Base-by-base conservation (phyloP, 2,329 filamentous ascomycete species). In the Ophiostoma ips region DNA sequence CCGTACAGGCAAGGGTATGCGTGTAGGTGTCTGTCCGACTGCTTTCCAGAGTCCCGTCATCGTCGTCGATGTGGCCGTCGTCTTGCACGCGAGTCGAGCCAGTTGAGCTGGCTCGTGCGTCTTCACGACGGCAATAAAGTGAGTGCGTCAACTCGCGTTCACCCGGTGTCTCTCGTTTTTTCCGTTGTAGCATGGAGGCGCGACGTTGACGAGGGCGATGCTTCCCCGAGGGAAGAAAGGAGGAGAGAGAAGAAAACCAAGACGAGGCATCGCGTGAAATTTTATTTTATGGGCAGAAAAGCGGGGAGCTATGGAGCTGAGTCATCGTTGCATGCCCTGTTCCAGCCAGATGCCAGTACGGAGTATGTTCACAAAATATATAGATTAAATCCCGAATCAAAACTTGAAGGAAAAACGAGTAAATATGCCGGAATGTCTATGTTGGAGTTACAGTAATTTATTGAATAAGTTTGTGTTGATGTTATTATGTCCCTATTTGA, bases 131-230 rank as follows among this genome's bases (percentile, higher is more conserved):
- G 33, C 33, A 34, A 34, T 6, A 28, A 28, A n/a, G n/a, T n/a
- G 30, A 31, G 30, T 31, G 6, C 30, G 34, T 5, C 34, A 35
- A 35, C 9, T 5, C 8, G 15, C 16, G n/a, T 43, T 21, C 16
- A 35, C 7, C 11, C 24, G 24, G 4, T 5, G 15, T 35, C 10
- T 47, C 40, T 43, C 47, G 46, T 54, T 51, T 57, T n/a, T 57
- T 55, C 54, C 54, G 52, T 57, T 52, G 55, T 52, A 52, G 55
- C 55, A 57, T 55, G 55, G 52, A 57, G 50, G 55, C 55, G 55
- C 53, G 55, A 57, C 55, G 55, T 57, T 57, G 51, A 55, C 55
- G 54, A 56, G 55, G 55, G 50, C 54, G 53, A 56, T 53, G 54
- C 50, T 47, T 52, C 33, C 48, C 30, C 16, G 18, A 19, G 35